phyloP scores from a whole-genome alignment of 2,329 filamentous ascomycete genomes.

The Clonostachys chloroleuca region DNA sequence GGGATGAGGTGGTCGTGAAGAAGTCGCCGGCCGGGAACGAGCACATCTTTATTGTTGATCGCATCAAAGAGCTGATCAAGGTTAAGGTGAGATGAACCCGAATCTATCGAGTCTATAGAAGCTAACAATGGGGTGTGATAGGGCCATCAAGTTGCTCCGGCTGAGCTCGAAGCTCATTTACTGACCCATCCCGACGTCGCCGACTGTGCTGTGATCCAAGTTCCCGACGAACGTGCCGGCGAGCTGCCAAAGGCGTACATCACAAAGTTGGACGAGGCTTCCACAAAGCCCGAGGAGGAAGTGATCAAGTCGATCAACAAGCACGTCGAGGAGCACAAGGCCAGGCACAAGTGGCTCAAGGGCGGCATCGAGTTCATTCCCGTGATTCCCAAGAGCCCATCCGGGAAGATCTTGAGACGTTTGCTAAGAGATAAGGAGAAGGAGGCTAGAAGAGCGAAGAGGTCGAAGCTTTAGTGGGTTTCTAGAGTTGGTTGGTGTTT shows the following conservation, averaged over 20 bases:
- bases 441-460: constrained; percentile 55
- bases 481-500: no score
- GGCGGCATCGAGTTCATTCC: constrained; percentile 58
- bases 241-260: constrained; percentile 60
- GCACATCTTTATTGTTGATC: constrained; percentile 78
- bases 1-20: constrained; percentile 71
- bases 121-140: no score
- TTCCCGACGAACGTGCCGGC: constrained; percentile 49
- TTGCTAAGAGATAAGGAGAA: constrained; percentile 68
- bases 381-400: constrained; percentile 65
- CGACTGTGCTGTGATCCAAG: constrained; percentile 68
- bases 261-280: constrained; percentile 37
- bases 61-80: constrained; percentile 64
- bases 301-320: constrained; percentile 42
- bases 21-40: constrained; percentile 60
- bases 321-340: constrained; percentile 61
- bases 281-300: constrained; percentile 47
- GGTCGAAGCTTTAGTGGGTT: constrained; percentile 55
- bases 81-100: constrained; percentile 48
- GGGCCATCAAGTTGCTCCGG: constrained; percentile 72
- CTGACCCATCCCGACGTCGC: constrained; percentile 65
- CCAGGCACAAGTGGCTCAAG: constrained; percentile 61
- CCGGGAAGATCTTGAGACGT: constrained; percentile 65
- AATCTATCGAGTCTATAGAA: no score
- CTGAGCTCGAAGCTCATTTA: constrained; percentile 70